Evolutionary conservation across 305 asterid species (phyloP).

Genomic region (Rubia tinctorum): DNA sequence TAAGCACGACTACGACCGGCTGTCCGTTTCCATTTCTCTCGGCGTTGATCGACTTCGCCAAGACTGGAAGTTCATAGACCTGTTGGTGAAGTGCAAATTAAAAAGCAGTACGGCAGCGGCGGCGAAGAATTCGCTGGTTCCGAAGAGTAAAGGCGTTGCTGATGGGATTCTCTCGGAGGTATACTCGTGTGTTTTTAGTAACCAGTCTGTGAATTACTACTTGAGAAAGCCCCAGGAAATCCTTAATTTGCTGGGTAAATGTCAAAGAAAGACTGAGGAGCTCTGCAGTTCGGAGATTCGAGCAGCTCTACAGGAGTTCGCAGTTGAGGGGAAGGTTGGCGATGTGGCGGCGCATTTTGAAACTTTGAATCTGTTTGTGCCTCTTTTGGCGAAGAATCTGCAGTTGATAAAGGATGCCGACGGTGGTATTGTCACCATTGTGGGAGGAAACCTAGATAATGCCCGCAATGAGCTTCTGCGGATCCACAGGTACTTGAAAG

Average conservation of each 20-base stretch:
- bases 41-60: neutral
- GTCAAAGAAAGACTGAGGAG: neutral
- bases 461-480: neutral
- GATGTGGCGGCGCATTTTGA: neutral
- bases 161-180: neutral
- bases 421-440: neutral
- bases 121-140: neutral
- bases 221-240: neutral
- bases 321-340: neutral
- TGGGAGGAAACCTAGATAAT: neutral
- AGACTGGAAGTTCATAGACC: neutral
- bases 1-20: neutral
- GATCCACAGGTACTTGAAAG: constrained; percentile 7
- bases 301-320: neutral
- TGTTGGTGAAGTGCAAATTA: neutral
- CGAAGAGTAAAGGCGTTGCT: neutral
- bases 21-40: neutral
- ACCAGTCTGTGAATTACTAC: neutral
- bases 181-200: neutral
- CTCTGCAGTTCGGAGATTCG: neutral
- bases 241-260: neutral
- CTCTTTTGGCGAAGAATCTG: neutral
- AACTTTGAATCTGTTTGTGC: neutral
- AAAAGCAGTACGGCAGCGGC: neutral
- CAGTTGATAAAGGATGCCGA: neutral